Base-by-base conservation (phyloP, 202 grass and related monocot species). In the Cymbopogon flexuosus region DNA sequence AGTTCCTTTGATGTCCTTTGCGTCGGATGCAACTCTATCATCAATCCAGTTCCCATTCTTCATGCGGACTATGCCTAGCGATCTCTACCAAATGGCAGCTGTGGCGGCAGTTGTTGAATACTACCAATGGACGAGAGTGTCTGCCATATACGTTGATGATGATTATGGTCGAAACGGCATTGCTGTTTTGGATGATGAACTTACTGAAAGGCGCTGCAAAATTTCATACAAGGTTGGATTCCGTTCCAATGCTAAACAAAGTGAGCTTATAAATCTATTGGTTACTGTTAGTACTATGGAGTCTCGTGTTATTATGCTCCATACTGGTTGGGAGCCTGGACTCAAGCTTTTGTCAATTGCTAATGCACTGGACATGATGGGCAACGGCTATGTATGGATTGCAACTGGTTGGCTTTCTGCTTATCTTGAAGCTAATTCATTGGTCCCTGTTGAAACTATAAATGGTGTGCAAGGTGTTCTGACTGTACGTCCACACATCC, bases 351-450 rank as follows among this genome's bases (percentile, higher is more conserved):
- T 98, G 59, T 92, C 90, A 21, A 58, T 93, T 60, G 95, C 90
- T 15, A 88, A 91, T 30, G 62, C 54, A 80, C 78, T 98, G 42
- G 79, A 91, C 51, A 98, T 98, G 95, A 93, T 97, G 72, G 82
- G 79, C 24, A 89, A 88, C 43, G 92, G 95, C 4, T 98, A 94
- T 80, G 95, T 94, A 37, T 98, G 95, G 95, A 98, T 98, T 68
- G 90, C 90, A 33, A 94, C 95, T 67, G 90, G 93, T 83, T 98
- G 95, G 95, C 92, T 98, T 69, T 84, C 88, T 72, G 35, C 88
- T 57, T 77, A 81, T 56, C 66, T 98, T 73, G 95, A 98, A 88
- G 86, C 92, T 39, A 83, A 78, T 83, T 81, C 88, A 67, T 89
- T 84, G 0, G 66, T 89, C 81, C 61, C 86, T 80, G 76, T 62